Percentiles rank a stretch among this genome's conserved stretches.
Conservation (phyloP, 208 protist species). For the Novymonas esmeraldas region DNA sequence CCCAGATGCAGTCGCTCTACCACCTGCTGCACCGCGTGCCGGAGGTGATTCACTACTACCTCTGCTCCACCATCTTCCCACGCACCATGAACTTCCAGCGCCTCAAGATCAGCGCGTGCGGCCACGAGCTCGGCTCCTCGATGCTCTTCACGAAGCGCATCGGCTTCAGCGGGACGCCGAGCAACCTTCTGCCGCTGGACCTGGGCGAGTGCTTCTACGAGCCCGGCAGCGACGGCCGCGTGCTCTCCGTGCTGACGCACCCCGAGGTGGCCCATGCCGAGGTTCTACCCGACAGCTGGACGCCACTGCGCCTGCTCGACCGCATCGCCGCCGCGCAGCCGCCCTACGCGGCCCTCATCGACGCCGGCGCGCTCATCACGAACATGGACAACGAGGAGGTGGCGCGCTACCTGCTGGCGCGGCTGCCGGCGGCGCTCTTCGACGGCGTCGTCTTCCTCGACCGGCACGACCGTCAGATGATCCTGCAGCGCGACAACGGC, state of each 20-base stretch:
- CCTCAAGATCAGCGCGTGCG: slow-evolving; percentile 95
- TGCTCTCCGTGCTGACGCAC: slow-evolving; percentile 92
- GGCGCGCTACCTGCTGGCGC: slow-evolving; percentile 83
- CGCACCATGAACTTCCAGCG: slow-evolving; percentile 88
- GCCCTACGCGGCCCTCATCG: slow-evolving; percentile 93
- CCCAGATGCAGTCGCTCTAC: slow-evolving; percentile 69
- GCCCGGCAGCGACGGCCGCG: slow-evolving; percentile 90
- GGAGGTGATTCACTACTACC: slow-evolving; percentile 88
- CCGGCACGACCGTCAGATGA: slow-evolving; percentile 91
- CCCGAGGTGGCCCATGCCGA: slow-evolving; percentile 68
- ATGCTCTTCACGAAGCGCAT: slow-evolving; percentile 94
- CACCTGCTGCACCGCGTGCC: slow-evolving; percentile 62
- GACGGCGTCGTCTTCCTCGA: slow-evolving; percentile 97
- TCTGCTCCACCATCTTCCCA: slow-evolving; percentile 89
- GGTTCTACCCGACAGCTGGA: slow-evolving; percentile 86
- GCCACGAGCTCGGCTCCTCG: slow-evolving; percentile 93
- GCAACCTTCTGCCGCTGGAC: slow-evolving; percentile 93
- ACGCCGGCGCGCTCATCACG: slow-evolving; percentile 96
- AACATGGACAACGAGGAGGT: slow-evolving; percentile 95
- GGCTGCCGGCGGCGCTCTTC: slow-evolving; percentile 70
- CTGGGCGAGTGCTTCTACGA: slow-evolving; percentile 96
- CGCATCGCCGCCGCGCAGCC: slow-evolving; percentile 80
- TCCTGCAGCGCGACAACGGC: slow-evolving; percentile 89
- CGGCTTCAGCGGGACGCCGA: slow-evolving; percentile 95
- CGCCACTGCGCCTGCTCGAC: slow-evolving; percentile 86